A percentile compares a stretch with the other conserved stretches of the same genome.
Evolutionary conservation across 257 asterid genomes (phyloP).

Genomic region (Salvia splendens): DNA sequence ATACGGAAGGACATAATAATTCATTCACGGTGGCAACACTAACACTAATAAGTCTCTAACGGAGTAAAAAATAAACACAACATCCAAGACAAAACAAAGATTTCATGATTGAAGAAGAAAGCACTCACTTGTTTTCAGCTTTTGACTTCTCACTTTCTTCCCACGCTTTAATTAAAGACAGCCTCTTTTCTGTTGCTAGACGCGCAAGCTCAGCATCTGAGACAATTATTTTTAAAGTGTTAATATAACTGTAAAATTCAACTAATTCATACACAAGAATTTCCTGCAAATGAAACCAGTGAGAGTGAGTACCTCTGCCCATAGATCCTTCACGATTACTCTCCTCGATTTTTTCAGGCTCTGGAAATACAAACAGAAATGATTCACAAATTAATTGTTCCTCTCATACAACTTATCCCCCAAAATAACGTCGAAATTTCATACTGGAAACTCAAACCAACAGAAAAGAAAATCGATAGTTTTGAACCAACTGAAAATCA

Average conservation of each 20-base stretch:
- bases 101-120: slow-evolving; percentile 1
- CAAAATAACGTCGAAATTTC: not conserved
- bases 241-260: not conserved
- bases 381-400: not conserved
- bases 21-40: slow-evolving; percentile 17
- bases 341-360: slow-evolving; percentile 44
- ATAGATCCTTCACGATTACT: slow-evolving; percentile 38
- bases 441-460: too few species aligned
- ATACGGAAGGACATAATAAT: not conserved
- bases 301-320: slow-evolving; percentile 45
- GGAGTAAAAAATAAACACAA: not conserved
- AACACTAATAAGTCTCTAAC: not conserved
- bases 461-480: not conserved
- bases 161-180: slow-evolving; percentile 62
- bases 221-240: too few species aligned
- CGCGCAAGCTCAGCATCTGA: slow-evolving; percentile 58
- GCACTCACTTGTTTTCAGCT: slow-evolving; percentile 79
- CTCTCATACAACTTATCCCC: too few species aligned
- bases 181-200: slow-evolving; percentile 53
- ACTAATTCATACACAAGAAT: slow-evolving; percentile 15
- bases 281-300: slow-evolving; percentile 20
- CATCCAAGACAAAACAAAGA: not conserved
- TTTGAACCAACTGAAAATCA: slow-evolving; percentile 5
- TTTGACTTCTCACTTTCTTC: slow-evolving; percentile 70
- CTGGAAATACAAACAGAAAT: slow-evolving; percentile 27